Conservation (phyloP, 176 grass and related monocot genomes). For the Secale cereale region DNA sequence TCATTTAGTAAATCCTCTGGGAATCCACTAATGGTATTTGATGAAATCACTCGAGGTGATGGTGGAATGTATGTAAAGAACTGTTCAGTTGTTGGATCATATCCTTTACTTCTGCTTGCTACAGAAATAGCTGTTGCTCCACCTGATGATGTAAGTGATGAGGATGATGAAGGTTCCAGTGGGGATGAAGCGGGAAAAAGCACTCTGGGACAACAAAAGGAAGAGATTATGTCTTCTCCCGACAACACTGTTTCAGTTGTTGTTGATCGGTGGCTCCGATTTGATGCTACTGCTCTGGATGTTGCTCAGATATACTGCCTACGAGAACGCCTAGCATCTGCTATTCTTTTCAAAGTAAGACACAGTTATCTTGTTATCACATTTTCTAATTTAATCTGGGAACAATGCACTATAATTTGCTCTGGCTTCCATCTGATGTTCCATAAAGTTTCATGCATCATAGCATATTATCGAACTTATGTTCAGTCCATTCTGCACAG, state of each 20-base stretch:
- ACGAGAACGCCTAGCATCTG: slow-evolving; percentile 69
- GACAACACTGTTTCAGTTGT: slow-evolving; percentile 76
- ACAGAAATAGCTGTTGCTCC: slow-evolving; percentile 89
- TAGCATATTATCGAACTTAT: not conserved
- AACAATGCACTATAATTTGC: not conserved
- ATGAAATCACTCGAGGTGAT: slow-evolving; percentile 91
- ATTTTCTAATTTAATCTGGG: not conserved
- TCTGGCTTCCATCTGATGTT: not conserved
- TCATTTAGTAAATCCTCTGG: slow-evolving; percentile 41
- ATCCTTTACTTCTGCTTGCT: slow-evolving; percentile 67
- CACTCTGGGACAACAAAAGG: slow-evolving; percentile 27
- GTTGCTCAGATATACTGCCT: slow-evolving; percentile 97
- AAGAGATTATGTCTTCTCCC: slow-evolving; percentile 87
- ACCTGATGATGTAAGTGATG: slow-evolving; percentile 44
- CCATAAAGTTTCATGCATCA: not conserved
- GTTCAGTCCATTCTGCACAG: not conserved
- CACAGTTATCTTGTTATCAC: not conserved
- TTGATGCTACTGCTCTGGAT: slow-evolving; percentile 81
- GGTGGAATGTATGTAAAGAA: slow-evolving; percentile 79
- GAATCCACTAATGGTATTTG: slow-evolving; percentile 68
- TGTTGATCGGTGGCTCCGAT: slow-evolving; percentile 82
- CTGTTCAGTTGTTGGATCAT: slow-evolving; percentile 65
- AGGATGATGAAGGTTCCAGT: slow-evolving; percentile 50
- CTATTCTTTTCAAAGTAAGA: slow-evolving; percentile 91
- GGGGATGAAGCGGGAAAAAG: slow-evolving; percentile 56